Percentiles rank a stretch among this genome's conserved stretches.
These are phyloP conservation scores for Pterulicium gracile DNA, from an alignment of 1,284 basidiomycete genomes.

Conservation along the genomic window DNA sequence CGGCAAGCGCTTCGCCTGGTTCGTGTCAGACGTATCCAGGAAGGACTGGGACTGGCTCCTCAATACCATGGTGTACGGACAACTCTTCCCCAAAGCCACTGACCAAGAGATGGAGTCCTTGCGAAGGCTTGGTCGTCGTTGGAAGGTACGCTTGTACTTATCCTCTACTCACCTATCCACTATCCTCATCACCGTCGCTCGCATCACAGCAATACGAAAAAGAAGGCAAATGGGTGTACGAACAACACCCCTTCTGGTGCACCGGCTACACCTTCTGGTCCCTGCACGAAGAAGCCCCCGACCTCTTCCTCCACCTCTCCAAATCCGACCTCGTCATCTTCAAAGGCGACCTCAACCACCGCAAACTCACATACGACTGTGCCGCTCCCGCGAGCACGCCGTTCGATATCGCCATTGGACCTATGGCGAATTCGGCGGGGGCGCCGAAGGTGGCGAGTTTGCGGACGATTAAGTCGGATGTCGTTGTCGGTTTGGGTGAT, in stretches of 20 bases:
- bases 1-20: conserved; percentile 86
- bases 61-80: conserved; percentile 81
- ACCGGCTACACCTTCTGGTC: conserved; percentile 96
- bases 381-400: conserved; percentile 86
- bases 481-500: conserved; percentile 60
- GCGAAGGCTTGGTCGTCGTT: conserved; percentile 72
- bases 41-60: conserved; percentile 96
- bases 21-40: conserved; percentile 94
- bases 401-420: conserved; percentile 88
- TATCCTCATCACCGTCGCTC: conserved; percentile 5
- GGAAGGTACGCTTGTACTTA: conserved; percentile 57
- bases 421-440: conserved; percentile 83
- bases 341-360: conserved; percentile 93
- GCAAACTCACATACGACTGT: conserved; percentile 88
- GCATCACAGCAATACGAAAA: conserved; percentile 75
- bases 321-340: conserved; percentile 90
- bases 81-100: conserved; percentile 74
- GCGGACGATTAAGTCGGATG: conserved; percentile 84
- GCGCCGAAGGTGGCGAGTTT: conserved; percentile 82
- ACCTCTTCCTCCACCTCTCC: conserved; percentile 89
- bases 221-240: conserved; percentile 91
- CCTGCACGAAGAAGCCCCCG: conserved; percentile 80
- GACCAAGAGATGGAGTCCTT: conserved; percentile 80
- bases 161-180: conserved; percentile 2
- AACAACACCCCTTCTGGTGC: conserved; percentile 96